These are phyloP conservation scores for Boletus mariae DNA, from an alignment of 1,284 basidiomycete genomes.

Conservation along the genomic window DNA sequence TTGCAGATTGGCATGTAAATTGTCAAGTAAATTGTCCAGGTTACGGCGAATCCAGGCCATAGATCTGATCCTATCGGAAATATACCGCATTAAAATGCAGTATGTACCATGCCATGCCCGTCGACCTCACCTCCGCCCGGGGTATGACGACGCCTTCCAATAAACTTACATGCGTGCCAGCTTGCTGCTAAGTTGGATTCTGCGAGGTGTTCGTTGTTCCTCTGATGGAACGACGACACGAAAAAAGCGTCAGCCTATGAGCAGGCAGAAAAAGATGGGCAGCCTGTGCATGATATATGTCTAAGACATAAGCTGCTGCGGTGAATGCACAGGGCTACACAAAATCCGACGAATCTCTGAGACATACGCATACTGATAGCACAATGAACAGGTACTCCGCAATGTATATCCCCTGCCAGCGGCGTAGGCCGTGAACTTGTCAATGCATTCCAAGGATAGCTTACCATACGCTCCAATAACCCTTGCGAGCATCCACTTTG, in stretches of 20 bases:
- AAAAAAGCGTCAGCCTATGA: slow-evolving; percentile 51
- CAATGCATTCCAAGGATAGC: slow-evolving; percentile 8
- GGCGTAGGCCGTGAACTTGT: slow-evolving; percentile 41
- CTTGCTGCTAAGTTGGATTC: slow-evolving; percentile 12
- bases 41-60: too few relatives aligned
- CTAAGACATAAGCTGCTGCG: slow-evolving; percentile 65
- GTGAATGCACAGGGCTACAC: slow-evolving; percentile 65
- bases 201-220: slow-evolving; percentile 14
- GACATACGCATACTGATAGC: slow-evolving; percentile 43
- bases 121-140: too few relatives aligned
- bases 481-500: slow-evolving; percentile 62
- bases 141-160: neutral
- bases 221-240: slow-evolving; percentile 48
- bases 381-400: slow-evolving; percentile 61
- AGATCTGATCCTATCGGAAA: too few relatives aligned
- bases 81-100: too few relatives aligned
- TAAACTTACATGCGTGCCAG: slow-evolving; percentile 37
- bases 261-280: slow-evolving; percentile 54
- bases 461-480: slow-evolving; percentile 61
- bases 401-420: slow-evolving; percentile 56
- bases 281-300: slow-evolving; percentile 32
- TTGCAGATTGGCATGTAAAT: too few relatives aligned
- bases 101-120: too few relatives aligned
- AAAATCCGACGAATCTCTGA: neutral
- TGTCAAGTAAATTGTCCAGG: too few relatives aligned